A percentile compares a stretch with the other conserved stretches of the same genome.
Conservation (phyloP, 2,329 filamentous ascomycete species). For the Fusarium heterosporum region DNA sequence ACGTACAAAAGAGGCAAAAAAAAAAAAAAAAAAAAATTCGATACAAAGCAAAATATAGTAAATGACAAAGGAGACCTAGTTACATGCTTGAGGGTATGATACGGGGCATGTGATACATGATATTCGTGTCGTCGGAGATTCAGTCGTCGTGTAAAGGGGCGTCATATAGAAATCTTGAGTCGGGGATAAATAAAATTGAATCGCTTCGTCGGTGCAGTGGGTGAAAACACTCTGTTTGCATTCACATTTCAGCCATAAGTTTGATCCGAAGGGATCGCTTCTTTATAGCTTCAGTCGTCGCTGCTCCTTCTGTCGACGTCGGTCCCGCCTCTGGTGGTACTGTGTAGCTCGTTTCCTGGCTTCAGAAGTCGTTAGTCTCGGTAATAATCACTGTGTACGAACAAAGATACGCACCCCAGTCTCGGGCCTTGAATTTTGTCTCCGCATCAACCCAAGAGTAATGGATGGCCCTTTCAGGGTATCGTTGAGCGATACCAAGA, state of each 20-base stretch:
- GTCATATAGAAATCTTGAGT: slow-evolving; percentile 15
- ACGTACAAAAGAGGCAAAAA: neutral
- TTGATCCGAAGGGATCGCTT: slow-evolving; percentile 6
- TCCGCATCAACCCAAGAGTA: slow-evolving; percentile 59
- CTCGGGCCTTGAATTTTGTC: slow-evolving; percentile 53
- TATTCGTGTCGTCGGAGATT: slow-evolving; percentile 42
- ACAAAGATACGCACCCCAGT: slow-evolving; percentile 54
- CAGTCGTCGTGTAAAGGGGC: slow-evolving; percentile 39
- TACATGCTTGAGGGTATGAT: slow-evolving; percentile 37
- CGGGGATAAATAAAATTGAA: slow-evolving; percentile 7
- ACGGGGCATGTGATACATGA: slow-evolving; percentile 40
- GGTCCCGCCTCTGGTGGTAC: slow-evolving; percentile 53
- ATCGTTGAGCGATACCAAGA: slow-evolving; percentile 56
- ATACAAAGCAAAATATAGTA: slow-evolving; percentile 7
- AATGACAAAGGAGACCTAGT: slow-evolving; percentile 32
- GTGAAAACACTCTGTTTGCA: slow-evolving; percentile 11
- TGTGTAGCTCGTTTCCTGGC: slow-evolving; percentile 53
- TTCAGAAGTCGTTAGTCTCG: slow-evolving; percentile 41
- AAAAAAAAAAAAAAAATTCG: neutral
- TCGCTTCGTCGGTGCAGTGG: slow-evolving; percentile 29
- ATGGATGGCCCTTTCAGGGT: slow-evolving; percentile 59
- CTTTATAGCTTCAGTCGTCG: slow-evolving; percentile 52
- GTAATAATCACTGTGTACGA: neutral
- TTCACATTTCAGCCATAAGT: slow-evolving; percentile 3
- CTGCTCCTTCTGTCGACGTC: slow-evolving; percentile 55